Conservation (phyloP, 805 yeast genomes). For the Millerozyma acaciae region DNA sequence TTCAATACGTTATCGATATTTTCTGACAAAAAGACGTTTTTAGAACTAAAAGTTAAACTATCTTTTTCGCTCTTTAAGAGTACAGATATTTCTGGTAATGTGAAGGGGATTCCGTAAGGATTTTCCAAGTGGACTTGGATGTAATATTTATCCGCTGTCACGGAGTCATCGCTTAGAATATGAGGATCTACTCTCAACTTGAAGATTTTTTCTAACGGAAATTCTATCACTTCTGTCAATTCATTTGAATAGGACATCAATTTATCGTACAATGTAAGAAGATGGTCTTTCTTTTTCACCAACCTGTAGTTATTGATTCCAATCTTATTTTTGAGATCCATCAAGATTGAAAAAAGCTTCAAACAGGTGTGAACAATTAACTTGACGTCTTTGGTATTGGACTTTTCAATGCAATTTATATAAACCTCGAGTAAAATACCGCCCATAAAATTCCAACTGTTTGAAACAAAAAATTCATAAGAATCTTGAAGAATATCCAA, state of each 20-base stretch:
- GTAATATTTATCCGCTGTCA: slow-evolving; percentile 29
- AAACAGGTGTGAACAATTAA: slow-evolving; percentile 39
- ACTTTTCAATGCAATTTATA: slow-evolving; percentile 59
- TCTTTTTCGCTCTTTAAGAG: slow-evolving; percentile 14
- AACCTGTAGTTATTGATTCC: slow-evolving; percentile 28
- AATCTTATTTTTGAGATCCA: slow-evolving; percentile 9
- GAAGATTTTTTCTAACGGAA: slow-evolving; percentile 35
- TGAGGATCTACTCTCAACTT: slow-evolving; percentile 30
- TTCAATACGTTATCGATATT: slow-evolving; percentile 10
- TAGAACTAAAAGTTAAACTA: slow-evolving; percentile 9
- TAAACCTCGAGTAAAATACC: slow-evolving; percentile 61
- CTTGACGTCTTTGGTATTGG: slow-evolving; percentile 19
- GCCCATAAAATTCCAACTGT: slow-evolving; percentile 77
- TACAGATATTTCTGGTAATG: slow-evolving; percentile 18
- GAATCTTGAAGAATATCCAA: slow-evolving; percentile 62
- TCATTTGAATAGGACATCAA: slow-evolving; percentile 13
- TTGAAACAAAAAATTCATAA: slow-evolving; percentile 59
- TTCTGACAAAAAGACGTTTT: slow-evolving; percentile 6
- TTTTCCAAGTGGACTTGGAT: slow-evolving; percentile 33
- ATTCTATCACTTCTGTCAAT: slow-evolving; percentile 19
- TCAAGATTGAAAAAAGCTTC: slow-evolving; percentile 34
- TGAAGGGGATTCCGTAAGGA: slow-evolving; percentile 19
- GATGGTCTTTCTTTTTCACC: slow-evolving; percentile 14
- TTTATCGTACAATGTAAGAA: slow-evolving; percentile 16
- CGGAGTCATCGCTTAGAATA: slow-evolving; percentile 25